Base-by-base conservation (phyloP, 352 stramenopile species). In the Phytophthora litchii region DNA sequence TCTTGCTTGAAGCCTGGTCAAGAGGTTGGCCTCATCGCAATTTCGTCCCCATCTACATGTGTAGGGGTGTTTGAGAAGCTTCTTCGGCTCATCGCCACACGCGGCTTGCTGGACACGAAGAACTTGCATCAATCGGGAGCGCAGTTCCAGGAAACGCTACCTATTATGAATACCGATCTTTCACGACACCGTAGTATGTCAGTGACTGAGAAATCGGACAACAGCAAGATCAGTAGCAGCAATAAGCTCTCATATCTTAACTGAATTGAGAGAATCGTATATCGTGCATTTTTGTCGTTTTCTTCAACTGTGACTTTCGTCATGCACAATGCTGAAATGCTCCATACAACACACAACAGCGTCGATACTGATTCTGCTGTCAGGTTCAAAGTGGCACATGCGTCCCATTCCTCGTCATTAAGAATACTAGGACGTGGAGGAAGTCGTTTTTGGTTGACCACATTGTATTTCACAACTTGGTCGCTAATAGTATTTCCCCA, bases 31-130 rank as follows among this genome's bases (percentile, higher is more conserved):
- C 45, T 83, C 3, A 49, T 72, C 32, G 44, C 60, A 6, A 51
- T 79, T 16, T 54, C 27, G 1, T 70, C 65, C 9, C 64, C 77
- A 1, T 21, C 54, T 1, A 49, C 64, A 0, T 89, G 80, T n/a
- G 42, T 78, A 1, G 70, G 68, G 3, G 60, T 77, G n/a, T 89
- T 89, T 31, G 67, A 86, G 34, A 74, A 65, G 9, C 45, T 89
- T 34, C 43, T 89, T 25, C 75, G 68, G 7, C 66, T 89, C 19
- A 78, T 88, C 23, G 56, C 82, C 3, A 67, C 76, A 6, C 66
- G 72, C 6, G 78, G 74, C 8, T 40, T 61, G 14, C 41, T 70
- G 8, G 49, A 66, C 23, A 61, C 48, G 10, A 54, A 36, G 9
- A 21, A 42, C 19, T 54, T 69, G 17, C 45, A 50, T 19, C 53